Percentiles rank a stretch among this genome's conserved stretches.
phyloP scores from a whole-genome alignment of 2,329 filamentous ascomycete genomes.

The Penicillium italicum region DNA sequence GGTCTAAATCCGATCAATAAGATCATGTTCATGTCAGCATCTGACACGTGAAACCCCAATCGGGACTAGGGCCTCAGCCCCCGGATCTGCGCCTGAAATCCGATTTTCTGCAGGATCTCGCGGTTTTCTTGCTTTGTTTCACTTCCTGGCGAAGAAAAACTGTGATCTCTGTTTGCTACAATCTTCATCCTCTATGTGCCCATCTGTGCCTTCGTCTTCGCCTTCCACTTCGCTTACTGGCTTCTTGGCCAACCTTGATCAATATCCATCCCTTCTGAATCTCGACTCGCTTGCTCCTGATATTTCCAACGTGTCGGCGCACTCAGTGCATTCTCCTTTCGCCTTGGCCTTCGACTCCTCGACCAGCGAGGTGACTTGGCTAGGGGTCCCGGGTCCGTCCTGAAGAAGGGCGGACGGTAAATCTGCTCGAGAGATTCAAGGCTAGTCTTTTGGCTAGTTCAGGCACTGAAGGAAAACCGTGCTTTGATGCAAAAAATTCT shows the following conservation, averaged over 20 bases:
- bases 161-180: not conserved
- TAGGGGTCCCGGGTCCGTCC: constrained; percentile 51
- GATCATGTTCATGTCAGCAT: constrained; percentile 7
- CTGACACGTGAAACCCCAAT: constrained; percentile 22
- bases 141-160: constrained; percentile 9
- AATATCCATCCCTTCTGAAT: constrained; percentile 15
- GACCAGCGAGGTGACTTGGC: constrained; percentile 40
- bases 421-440: constrained; percentile 27
- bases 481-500: constrained; percentile 3
- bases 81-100: constrained; percentile 24
- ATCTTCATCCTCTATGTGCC: constrained; percentile 36
- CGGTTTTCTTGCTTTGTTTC: constrained; percentile 6
- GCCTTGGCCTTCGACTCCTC: constrained; percentile 23
- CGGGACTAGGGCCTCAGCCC: constrained; percentile 16
- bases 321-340: constrained; percentile 12
- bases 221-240: constrained; percentile 30
- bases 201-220: constrained; percentile 28
- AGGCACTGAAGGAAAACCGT: constrained; percentile 10
- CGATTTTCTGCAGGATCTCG: constrained; percentile 15
- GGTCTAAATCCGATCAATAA: constrained; percentile 2
- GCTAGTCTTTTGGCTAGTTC: constrained; percentile 10
- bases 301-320: constrained; percentile 12
- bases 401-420: constrained; percentile 53
- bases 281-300: constrained; percentile 15
- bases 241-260: constrained; percentile 24